Percentiles rank a stretch among this genome's conserved stretches.
These are phyloP conservation scores for Vitis hybrid DNA, from an alignment of 177 flowering plant species.

Conservation along the genomic window DNA sequence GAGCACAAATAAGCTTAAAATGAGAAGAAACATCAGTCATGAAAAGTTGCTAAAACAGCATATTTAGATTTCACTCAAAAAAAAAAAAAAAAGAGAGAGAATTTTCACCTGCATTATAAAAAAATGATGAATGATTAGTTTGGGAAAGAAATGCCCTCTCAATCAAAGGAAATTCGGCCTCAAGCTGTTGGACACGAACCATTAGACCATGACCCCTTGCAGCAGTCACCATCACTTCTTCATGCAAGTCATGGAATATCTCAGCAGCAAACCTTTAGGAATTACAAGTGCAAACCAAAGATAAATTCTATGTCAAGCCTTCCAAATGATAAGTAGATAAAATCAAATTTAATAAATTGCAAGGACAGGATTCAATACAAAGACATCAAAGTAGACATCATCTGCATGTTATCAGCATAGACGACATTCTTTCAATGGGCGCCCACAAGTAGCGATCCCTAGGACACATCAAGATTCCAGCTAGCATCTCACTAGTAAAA, in stretches of 20 bases:
- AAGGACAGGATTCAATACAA: neutral
- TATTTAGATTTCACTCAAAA: neutral
- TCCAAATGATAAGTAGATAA: neutral
- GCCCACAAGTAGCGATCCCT: too few species aligned
- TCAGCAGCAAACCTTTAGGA: constrained; percentile 90
- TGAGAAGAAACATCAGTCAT: too few species aligned
- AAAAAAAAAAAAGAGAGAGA: neutral
- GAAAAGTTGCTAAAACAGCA: neutral
- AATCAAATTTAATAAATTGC: neutral
- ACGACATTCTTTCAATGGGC: too few species aligned
- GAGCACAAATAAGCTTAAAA: neutral
- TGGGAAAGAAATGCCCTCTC: constrained; percentile 82
- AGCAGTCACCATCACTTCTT: constrained; percentile 90
- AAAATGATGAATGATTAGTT: constrained; percentile 60
- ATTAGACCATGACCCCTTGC: constrained; percentile 89
- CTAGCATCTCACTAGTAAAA: too few species aligned
- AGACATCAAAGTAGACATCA: neutral
- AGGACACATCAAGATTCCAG: too few species aligned
- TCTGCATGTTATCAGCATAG: too few species aligned
- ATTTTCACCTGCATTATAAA: constrained; percentile 60
- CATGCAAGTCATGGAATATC: constrained; percentile 91
- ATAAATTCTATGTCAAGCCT: neutral
- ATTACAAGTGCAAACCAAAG: constrained; percentile 10
- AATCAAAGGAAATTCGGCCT: constrained; percentile 78
- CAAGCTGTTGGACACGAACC: constrained; percentile 92